Conservation (phyloP, 2,329 filamentous ascomycete genomes). For the Pestalotiopsis sp. region DNA sequence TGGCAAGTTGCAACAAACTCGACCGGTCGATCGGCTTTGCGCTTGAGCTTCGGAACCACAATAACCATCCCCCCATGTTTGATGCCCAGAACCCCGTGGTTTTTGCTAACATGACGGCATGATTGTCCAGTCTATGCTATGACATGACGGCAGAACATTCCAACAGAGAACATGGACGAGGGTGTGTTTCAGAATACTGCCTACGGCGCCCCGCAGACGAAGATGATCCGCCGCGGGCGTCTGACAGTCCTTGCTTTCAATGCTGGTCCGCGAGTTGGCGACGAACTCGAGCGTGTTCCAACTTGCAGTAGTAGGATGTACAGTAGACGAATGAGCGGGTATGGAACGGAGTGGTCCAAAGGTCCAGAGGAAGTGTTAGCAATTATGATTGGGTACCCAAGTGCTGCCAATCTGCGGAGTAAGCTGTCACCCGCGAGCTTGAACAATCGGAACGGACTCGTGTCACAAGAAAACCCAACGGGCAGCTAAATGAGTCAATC, state of each 20-base stretch:
- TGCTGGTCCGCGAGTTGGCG: not conserved
- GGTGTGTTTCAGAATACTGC: constrained; percentile 9
- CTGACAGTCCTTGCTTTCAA: not conserved
- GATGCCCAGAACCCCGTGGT: not conserved
- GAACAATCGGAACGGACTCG: not conserved
- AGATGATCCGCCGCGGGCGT: not conserved
- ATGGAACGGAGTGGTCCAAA: not conserved
- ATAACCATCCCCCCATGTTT: not conserved
- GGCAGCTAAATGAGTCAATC: not conserved
- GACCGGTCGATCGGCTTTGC: not conserved
- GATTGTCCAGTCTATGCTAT: not conserved
- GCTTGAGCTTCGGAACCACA: not conserved
- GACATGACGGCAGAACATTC: not conserved
- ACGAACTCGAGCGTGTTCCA: not conserved
- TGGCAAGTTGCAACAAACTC: not conserved
- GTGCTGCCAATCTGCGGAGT: not conserved
- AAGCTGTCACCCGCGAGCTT: not conserved
- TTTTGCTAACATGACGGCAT: not conserved
- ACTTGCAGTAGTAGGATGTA: not conserved
- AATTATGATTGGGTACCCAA: not conserved
- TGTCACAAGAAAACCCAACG: not conserved
- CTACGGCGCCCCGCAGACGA: not conserved
- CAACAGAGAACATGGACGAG: not conserved
- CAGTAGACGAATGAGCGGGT: not conserved
- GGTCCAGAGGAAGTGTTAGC: not conserved